Base-by-base conservation (phyloP, 1,284 basidiomycete genomes). In the Mycena sp. region DNA sequence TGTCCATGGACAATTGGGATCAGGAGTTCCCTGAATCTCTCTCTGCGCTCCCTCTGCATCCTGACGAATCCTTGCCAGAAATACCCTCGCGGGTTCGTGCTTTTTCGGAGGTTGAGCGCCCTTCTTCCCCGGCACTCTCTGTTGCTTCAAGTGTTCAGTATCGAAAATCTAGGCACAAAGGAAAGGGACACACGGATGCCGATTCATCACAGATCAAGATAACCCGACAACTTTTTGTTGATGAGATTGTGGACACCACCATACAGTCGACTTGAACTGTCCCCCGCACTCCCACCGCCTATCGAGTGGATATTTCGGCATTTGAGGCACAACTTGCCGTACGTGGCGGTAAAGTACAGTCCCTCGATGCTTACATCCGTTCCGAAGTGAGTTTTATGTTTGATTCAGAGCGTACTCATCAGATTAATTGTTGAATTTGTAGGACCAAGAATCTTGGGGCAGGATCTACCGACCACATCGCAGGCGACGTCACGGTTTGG, bases 391-490 rank as follows among this genome's bases (percentile, higher is more conserved):
- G 51, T 7, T 23, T 17, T n/a, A n/a, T n/a, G n/a, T 29, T 28
- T 48, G 10, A n/a, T 58, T 38, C 23, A n/a, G 53, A 2, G 14
- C 14, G 12, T 29, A 17, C n/a, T 16, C 28, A n/a, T 16, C 11
- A 25, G 19, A n/a, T 54, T n/a, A 52, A 17, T n/a, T 14, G 11
- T 12, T 37, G 3, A 25, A 23, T 25, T 30, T 21, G 11, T 21
- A 63, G 54, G 43, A 63, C 19, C 61, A 63, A 16, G 54, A 57
- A 4, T 57, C 54, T 3, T 63, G 54, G 61, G 28, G 21, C n/a
- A 3, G 54, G 45, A 9, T 40, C 41, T 4, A 14, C 14, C 6
- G 61, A 55, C 10, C 54, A 58, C 30, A 38, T 11, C 0, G 32
- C 29, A 2, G 61, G 61, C 14, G 61, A 63, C 28, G 40, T 30